A percentile compares a stretch with the other conserved stretches of the same genome.
Evolutionary conservation across 208 protist genomes (phyloP).

Genomic region (Leptomonas seymouri): DNA sequence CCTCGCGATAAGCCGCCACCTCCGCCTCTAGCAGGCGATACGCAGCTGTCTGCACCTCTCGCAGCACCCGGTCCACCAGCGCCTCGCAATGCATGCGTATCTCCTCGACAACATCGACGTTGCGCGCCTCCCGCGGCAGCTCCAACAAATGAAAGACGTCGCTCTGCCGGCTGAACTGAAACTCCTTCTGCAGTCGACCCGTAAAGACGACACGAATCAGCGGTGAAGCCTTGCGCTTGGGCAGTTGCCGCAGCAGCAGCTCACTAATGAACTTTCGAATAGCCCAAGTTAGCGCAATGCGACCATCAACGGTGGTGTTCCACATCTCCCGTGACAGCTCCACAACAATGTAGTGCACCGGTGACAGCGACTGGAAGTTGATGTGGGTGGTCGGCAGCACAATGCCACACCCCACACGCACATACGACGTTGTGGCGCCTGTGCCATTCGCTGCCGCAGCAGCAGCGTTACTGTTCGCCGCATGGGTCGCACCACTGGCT

Average conservation of each 20-base stretch:
- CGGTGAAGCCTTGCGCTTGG: slow-evolving; percentile 67
- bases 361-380: slow-evolving; percentile 84
- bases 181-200: slow-evolving; percentile 55
- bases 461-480: background rate
- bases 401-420: slow-evolving; percentile 67
- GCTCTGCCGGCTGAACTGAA: slow-evolving; percentile 46
- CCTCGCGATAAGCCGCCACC: slow-evolving; percentile 25
- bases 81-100: slow-evolving; percentile 73
- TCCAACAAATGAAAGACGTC: slow-evolving; percentile 80
- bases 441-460: background rate
- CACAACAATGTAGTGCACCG: slow-evolving; percentile 75
- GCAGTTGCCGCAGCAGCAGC: slow-evolving; percentile 67
- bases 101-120: slow-evolving; percentile 59
- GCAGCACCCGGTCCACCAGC: slow-evolving; percentile 58
- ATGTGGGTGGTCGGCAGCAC: slow-evolving; percentile 65
- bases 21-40: slow-evolving; percentile 26
- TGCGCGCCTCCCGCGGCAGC: slow-evolving; percentile 52
- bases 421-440: slow-evolving; percentile 3
- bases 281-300: slow-evolving; percentile 67
- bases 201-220: slow-evolving; percentile 76
- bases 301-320: slow-evolving; percentile 77
- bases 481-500: background rate
- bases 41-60: slow-evolving; percentile 39
- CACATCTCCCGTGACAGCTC: slow-evolving; percentile 88
- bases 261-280: slow-evolving; percentile 81